These are phyloP conservation scores for Cyclotella baltica DNA, from an alignment of 108 stramenopile genomes.

Conservation along the genomic window DNA sequence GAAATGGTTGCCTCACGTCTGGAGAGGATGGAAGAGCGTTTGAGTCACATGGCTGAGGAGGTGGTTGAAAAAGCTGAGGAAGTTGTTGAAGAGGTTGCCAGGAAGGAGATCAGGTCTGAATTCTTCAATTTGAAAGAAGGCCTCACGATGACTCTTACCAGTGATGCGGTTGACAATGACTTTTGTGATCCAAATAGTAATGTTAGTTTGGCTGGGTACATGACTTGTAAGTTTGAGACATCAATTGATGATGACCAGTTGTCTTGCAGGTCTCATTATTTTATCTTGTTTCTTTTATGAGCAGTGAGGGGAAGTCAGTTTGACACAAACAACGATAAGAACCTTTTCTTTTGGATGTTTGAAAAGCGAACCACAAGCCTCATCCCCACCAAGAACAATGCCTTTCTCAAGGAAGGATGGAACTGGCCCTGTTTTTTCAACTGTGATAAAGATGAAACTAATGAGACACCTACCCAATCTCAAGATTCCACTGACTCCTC, in stretches of 20 bases:
- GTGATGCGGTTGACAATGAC: slow-evolving; percentile 39
- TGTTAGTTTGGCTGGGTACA: slow-evolving; percentile 55
- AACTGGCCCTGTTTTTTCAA: too few species aligned
- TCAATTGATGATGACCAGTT: too few species aligned
- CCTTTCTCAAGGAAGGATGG: too few species aligned
- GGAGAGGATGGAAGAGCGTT: not conserved
- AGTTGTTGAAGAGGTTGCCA: not conserved
- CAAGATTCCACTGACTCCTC: too few species aligned
- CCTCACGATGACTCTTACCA: slow-evolving; percentile 27
- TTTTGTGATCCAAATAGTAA: slow-evolving; percentile 53
- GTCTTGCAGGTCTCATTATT: too few species aligned
- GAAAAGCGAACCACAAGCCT: slow-evolving; percentile 77
- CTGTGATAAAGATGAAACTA: too few species aligned
- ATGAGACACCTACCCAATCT: too few species aligned
- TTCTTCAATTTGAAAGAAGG: slow-evolving; percentile 32
- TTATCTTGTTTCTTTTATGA: too few species aligned
- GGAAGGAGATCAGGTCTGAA: slow-evolving; percentile 1
- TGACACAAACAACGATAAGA: slow-evolving; percentile 76
- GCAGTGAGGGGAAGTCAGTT: slow-evolving; percentile 56
- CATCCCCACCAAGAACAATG: too few species aligned
- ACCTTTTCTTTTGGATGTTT: slow-evolving; percentile 97
- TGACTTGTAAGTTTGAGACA: slow-evolving; percentile 51
- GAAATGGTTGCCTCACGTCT: not conserved
- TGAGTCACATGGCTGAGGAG: too few species aligned
- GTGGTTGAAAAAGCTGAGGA: not conserved